Evolutionary conservation across 352 stramenopile species (phyloP).

Genomic region (Phytophthora macrochlamydospora): DNA sequence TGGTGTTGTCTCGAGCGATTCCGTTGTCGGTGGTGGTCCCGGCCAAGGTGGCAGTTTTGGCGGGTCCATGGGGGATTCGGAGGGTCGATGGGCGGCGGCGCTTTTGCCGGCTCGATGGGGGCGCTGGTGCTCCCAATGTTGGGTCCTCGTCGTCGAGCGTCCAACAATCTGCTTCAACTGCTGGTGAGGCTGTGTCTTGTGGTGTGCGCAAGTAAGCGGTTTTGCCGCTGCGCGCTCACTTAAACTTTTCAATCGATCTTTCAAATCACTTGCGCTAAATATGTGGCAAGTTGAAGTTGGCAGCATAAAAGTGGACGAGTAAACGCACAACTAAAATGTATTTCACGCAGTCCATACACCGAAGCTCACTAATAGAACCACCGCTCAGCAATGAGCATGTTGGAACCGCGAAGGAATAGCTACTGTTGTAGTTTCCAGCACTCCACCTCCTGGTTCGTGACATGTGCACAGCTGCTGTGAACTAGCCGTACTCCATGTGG

Average conservation of each 20-base stretch:
- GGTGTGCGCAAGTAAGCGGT: not conserved
- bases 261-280: too few species aligned
- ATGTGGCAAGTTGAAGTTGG: too few species aligned
- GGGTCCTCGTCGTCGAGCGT: not conserved
- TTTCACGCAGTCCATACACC: not conserved
- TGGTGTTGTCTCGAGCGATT: slow-evolving; percentile 19
- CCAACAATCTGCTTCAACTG: not conserved
- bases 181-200: not conserved
- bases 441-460: slow-evolving; percentile 13
- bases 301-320: too few species aligned
- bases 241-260: too few species aligned
- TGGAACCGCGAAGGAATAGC: slow-evolving; percentile 6
- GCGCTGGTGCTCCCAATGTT: not conserved
- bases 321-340: too few species aligned
- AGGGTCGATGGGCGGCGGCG: slow-evolving; percentile 3
- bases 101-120: not conserved
- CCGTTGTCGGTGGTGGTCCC: slow-evolving; percentile 15
- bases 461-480: slow-evolving; percentile 25
- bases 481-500: slow-evolving; percentile 27
- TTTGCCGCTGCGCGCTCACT: not conserved
- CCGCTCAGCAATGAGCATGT: not conserved
- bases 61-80: slow-evolving; percentile 22
- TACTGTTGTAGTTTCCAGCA: not conserved
- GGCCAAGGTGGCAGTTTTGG: slow-evolving; percentile 17
- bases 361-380: slow-evolving; percentile 1